phyloP scores from a whole-genome alignment of 768 basidiomycete species.

The Boletus edulis region DNA sequence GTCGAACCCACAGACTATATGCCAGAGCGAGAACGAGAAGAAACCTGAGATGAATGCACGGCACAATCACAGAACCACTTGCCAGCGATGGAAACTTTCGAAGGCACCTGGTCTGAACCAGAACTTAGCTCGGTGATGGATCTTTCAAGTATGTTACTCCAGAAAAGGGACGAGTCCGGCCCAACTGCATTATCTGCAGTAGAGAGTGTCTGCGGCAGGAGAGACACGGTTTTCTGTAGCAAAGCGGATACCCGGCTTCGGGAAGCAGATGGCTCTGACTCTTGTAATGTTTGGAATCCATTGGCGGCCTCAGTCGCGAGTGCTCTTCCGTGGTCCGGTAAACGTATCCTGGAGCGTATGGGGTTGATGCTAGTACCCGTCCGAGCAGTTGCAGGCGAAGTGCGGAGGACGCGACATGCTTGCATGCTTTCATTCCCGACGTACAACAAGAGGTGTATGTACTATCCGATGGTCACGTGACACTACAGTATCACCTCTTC shows the following conservation, averaged over 20 bases:
- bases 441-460: not conserved
- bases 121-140: conserved; percentile 31
- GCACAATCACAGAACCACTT: conserved; percentile 19
- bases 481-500: conserved; percentile 10
- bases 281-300: not conserved
- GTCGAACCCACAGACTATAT: conserved; percentile 56
- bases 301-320: not conserved
- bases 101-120: conserved; percentile 30
- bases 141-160: conserved; percentile 43
- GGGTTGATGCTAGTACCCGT: not conserved
- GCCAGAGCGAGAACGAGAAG: not conserved
- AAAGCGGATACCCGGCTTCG: conserved; percentile 40
- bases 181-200: conserved; percentile 14
- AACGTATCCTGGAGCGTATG: not conserved
- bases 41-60: conserved; percentile 1
- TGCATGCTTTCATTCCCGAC: conserved; percentile 21
- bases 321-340: not conserved
- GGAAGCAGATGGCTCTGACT: not conserved
- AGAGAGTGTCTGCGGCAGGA: conserved; percentile 46
- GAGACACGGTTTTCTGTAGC: conserved; percentile 45
- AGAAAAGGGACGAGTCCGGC: conserved; percentile 40
- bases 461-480: conserved; percentile 18
- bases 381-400: conserved; percentile 2
- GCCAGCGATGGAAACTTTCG: conserved; percentile 50
- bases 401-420: conserved; percentile 22